Evolutionary conservation across 2,329 filamentous ascomycete genomes (phyloP).

Genomic region (Cryphonectria naterciae): DNA sequence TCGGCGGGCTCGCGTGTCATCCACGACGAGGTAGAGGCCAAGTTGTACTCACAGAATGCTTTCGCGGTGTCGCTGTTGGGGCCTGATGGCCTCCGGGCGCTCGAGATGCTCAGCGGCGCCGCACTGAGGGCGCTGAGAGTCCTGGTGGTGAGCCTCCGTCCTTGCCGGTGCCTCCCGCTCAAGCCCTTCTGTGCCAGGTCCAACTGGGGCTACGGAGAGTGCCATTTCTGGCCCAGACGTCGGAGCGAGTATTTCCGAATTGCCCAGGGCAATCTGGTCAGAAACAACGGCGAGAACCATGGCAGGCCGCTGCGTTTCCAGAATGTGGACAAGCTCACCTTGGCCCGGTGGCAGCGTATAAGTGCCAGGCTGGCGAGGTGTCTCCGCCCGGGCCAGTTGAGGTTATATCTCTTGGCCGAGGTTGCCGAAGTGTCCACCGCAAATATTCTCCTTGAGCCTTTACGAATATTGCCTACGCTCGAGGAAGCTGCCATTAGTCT

Average conservation of each 20-base stretch:
- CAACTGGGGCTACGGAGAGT: slow-evolving; percentile 1
- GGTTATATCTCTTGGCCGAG: neutral
- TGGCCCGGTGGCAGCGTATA: neutral
- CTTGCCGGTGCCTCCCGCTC: neutral
- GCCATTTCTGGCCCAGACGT: neutral
- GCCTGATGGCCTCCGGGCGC: slow-evolving; percentile 1
- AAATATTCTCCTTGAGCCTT: neutral
- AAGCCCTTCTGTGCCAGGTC: neutral
- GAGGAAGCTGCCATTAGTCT: neutral
- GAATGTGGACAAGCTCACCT: neutral
- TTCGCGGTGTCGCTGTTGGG: slow-evolving; percentile 3
- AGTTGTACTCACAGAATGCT: slow-evolving; percentile 3
- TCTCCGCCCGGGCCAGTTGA: slow-evolving; percentile 1
- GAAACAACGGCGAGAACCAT: neutral
- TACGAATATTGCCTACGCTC: neutral
- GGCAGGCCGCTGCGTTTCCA: slow-evolving; percentile 1
- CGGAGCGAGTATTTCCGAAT: neutral
- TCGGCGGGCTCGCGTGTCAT: slow-evolving; percentile 7
- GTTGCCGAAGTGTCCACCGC: neutral
- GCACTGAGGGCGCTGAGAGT: neutral
- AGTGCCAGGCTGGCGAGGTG: neutral
- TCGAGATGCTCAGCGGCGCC: slow-evolving; percentile 7
- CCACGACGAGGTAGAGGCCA: slow-evolving; percentile 7
- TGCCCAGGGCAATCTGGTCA: neutral
- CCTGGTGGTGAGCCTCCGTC: neutral